Conservation (phyloP, 2,329 filamentous ascomycete species). For the Fusarium sp. region DNA sequence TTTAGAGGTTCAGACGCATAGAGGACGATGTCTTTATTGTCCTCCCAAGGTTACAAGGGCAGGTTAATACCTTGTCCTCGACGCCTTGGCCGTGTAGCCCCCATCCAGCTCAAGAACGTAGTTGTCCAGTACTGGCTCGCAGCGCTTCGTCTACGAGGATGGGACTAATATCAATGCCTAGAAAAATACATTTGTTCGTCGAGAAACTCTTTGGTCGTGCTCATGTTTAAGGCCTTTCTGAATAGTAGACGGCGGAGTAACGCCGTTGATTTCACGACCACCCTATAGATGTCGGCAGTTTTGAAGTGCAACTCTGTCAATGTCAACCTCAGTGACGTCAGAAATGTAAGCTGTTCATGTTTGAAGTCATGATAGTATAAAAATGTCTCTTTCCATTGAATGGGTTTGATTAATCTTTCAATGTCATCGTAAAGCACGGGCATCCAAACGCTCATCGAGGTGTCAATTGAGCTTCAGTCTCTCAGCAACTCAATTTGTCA, state of each 20-base stretch:
- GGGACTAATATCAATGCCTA: not conserved
- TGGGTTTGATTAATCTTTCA: not conserved
- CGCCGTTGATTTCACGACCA: not conserved
- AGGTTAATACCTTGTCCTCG: no score
- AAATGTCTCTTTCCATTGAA: not conserved
- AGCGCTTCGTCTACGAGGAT: not conserved
- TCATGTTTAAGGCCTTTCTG: not conserved
- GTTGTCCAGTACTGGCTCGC: not conserved
- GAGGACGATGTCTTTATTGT: no score
- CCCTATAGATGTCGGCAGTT: not conserved
- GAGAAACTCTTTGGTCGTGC: not conserved
- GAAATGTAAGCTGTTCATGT: not conserved
- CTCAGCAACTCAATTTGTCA: not conserved
- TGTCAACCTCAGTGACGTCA: not conserved
- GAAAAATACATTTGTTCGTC: not conserved
- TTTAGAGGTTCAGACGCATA: no score
- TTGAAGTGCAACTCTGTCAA: not conserved
- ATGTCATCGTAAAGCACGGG: not conserved
- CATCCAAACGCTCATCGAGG: no score
- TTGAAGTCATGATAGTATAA: not conserved
- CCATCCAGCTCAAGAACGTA: no score
- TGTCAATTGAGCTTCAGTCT: not conserved
- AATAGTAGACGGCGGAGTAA: not conserved
- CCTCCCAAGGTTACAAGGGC: no score
- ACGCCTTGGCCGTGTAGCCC: no score